Conservation (phyloP, 257 asterid genomes). For the Ilex asprella region DNA sequence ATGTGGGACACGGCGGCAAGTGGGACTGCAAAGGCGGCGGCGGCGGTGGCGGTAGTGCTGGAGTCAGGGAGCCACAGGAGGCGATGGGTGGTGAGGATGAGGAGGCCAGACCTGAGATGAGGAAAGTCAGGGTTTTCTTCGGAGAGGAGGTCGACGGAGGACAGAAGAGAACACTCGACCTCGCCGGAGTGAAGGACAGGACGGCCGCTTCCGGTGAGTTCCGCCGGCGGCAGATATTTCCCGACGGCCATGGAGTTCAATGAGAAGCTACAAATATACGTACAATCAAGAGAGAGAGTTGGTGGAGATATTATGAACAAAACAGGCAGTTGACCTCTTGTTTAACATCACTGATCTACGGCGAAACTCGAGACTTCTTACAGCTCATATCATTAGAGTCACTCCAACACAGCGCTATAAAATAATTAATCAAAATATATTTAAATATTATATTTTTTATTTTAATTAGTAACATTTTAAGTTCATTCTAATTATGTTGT, state of each 20-base stretch:
- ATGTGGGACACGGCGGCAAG: slow-evolving; percentile 55
- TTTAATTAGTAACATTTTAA: no score
- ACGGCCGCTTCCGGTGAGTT: slow-evolving; percentile 67
- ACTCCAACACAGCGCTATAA: no score
- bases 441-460: no score
- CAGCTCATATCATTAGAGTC: no score
- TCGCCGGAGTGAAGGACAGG: slow-evolving; percentile 66
- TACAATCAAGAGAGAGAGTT: no score
- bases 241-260: slow-evolving; percentile 18
- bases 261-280: no score
- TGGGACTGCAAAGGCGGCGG: slow-evolving; percentile 43
- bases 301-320: no score
- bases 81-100: slow-evolving; percentile 81
- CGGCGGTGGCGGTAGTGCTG: slow-evolving; percentile 5
- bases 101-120: slow-evolving; percentile 57
- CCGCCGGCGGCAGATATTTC: slow-evolving; percentile 56
- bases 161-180: slow-evolving; percentile 68
- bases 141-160: slow-evolving; percentile 63
- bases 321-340: no score
- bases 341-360: no score
- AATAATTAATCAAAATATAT: no score
- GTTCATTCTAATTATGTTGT: no score
- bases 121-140: slow-evolving; percentile 71
- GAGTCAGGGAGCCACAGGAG: slow-evolving; percentile 62
- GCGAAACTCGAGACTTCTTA: no score